Evolutionary conservation across 331 rosid species (phyloP).

Genomic region (Pyrus hybrid): DNA sequence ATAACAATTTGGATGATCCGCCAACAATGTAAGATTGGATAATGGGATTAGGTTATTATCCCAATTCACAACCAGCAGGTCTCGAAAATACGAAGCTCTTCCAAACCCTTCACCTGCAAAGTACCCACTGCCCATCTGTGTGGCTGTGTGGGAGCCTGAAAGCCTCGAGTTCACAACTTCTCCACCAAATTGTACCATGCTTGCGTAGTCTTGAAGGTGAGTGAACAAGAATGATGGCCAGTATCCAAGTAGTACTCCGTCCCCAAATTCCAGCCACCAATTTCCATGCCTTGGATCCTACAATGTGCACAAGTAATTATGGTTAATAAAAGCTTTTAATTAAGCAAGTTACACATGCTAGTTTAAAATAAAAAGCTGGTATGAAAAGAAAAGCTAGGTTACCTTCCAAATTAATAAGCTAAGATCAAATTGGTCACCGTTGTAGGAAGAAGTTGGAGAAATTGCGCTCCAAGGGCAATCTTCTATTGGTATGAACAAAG

Average conservation of each 20-base stretch:
- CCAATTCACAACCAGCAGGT: constrained; percentile 91
- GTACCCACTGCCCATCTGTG: constrained; percentile 95
- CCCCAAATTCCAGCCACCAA: constrained; percentile 96
- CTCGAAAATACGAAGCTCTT: constrained; percentile 82
- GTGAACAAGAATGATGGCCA: constrained; percentile 92
- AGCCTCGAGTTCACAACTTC: constrained; percentile 72
- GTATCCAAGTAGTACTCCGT: constrained; percentile 75
- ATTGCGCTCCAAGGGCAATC: constrained; percentile 95
- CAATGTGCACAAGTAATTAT: not conserved
- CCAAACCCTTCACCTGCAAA: constrained; percentile 82
- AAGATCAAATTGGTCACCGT: constrained; percentile 83
- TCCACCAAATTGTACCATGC: constrained; percentile 94
- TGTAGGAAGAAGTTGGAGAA: constrained; percentile 72
- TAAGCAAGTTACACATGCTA: not conserved
- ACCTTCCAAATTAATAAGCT: constrained; percentile 95
- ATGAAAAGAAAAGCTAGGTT: not conserved
- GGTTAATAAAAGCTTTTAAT: not conserved
- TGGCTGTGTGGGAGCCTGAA: constrained; percentile 61
- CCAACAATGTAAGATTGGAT: constrained; percentile 68
- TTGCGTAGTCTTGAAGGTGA: constrained; percentile 69
- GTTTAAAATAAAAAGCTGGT: too few species aligned
- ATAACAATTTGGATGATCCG: constrained; percentile 93
- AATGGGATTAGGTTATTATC: constrained; percentile 73
- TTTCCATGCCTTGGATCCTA: constrained; percentile 97
- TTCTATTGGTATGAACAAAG: constrained; percentile 81